A percentile compares a stretch with the other conserved stretches of the same genome.
phyloP scores from a whole-genome alignment of 805 yeast genomes.

The Candida ficus region DNA sequence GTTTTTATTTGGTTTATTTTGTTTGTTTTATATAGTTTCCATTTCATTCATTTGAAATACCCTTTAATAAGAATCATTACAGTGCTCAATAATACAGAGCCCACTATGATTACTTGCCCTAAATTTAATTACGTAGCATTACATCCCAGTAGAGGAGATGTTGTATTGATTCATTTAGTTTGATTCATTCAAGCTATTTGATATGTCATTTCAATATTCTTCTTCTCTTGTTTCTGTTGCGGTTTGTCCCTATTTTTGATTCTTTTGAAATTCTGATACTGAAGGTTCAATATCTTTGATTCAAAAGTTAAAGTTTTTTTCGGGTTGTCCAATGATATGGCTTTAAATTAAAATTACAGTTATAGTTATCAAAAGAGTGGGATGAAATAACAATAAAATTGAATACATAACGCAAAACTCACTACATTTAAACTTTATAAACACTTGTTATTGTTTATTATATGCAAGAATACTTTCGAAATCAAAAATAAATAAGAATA shows the following conservation, averaged over 20 bases:
- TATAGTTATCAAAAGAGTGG: too few species aligned
- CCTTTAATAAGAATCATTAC: conserved; percentile 10
- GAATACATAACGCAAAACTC: not conserved
- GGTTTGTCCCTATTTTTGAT: not conserved
- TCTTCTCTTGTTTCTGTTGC: too few species aligned
- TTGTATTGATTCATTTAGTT: too few species aligned
- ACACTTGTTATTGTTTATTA: not conserved
- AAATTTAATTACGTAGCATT: not conserved
- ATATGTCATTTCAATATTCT: too few species aligned
- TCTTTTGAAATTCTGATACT: not conserved
- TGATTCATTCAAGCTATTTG: too few species aligned
- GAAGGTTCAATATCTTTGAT: not conserved
- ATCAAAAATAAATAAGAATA: not conserved
- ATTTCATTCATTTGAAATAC: not conserved
- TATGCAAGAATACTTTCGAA: not conserved
- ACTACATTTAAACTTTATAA: not conserved
- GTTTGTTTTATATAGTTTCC: not conserved
- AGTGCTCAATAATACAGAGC: conserved; percentile 15
- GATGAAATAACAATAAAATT: too few species aligned
- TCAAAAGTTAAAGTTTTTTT: not conserved
- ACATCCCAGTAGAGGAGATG: not conserved
- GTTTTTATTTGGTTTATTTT: conserved; percentile 1
- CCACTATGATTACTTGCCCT: conserved; percentile 12
- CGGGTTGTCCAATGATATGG: not conserved
- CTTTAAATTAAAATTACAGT: too few species aligned